Conservation (phyloP, 129 eudicot species). For the Scalesia atractyloides region DNA sequence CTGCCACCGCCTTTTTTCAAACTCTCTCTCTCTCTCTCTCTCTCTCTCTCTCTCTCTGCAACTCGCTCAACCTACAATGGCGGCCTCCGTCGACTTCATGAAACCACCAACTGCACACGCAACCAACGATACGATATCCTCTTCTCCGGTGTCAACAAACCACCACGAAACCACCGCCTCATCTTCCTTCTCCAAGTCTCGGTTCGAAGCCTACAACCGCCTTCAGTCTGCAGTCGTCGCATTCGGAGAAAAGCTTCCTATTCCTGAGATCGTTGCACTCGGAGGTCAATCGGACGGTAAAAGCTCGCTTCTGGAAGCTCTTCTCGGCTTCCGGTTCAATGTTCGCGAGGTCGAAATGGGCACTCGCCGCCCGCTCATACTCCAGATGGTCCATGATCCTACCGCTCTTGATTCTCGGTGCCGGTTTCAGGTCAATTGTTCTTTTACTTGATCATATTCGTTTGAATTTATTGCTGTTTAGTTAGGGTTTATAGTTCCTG, state of each 20-base stretch:
- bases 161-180: slow-evolving; percentile 43
- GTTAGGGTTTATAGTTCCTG: slow-evolving; percentile 10
- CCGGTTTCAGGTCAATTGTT: slow-evolving; percentile 90
- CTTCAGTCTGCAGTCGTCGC: slow-evolving; percentile 95
- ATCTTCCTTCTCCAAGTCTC: slow-evolving; percentile 45
- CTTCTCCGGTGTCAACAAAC: slow-evolving; percentile 38
- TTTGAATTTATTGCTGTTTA: neutral
- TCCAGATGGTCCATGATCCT: slow-evolving; percentile 92
- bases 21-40: slow-evolving; percentile 8
- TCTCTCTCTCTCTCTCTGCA: neutral
- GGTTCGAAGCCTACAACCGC: slow-evolving; percentile 90
- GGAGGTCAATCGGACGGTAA: slow-evolving; percentile 99
- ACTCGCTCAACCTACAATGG: slow-evolving; percentile 38
- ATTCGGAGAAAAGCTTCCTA: slow-evolving; percentile 91
- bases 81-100: slow-evolving; percentile 38
- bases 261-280: slow-evolving; percentile 90
- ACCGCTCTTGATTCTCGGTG: slow-evolving; percentile 80
- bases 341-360: slow-evolving; percentile 99
- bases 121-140: slow-evolving; percentile 8
- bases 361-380: slow-evolving; percentile 83
- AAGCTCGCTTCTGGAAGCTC: slow-evolving; percentile 95
- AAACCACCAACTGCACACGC: slow-evolving; percentile 55
- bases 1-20: slow-evolving; percentile 3
- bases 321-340: slow-evolving; percentile 88
- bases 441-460: slow-evolving; percentile 55